Evolutionary conservation across 805 yeast genomes (phyloP).

Genomic region (Candida broadrunensis): DNA sequence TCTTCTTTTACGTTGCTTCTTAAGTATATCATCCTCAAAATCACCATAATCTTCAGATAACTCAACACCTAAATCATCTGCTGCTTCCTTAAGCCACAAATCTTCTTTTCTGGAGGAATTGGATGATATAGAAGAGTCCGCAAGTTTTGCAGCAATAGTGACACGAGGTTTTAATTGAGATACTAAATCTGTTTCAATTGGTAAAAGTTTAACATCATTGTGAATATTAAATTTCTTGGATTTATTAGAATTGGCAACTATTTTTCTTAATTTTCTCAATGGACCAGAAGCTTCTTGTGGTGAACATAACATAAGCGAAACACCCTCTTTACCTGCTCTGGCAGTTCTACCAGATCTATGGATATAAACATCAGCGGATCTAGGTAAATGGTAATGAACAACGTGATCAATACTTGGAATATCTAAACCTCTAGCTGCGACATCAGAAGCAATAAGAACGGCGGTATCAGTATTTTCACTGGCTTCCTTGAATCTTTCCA

Average conservation of each 20-base stretch:
- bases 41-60: slow-evolving; percentile 59
- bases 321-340: slow-evolving; percentile 91
- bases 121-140: slow-evolving; percentile 64
- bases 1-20: slow-evolving; percentile 55
- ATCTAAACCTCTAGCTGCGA: slow-evolving; percentile 97
- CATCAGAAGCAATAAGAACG: slow-evolving; percentile 90
- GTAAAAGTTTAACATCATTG: slow-evolving; percentile 62
- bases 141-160: slow-evolving; percentile 65
- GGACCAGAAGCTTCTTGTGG: slow-evolving; percentile 95
- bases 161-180: slow-evolving; percentile 69
- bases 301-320: slow-evolving; percentile 88
- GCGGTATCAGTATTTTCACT: slow-evolving; percentile 45
- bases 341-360: slow-evolving; percentile 99
- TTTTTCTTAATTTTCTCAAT: slow-evolving; percentile 64
- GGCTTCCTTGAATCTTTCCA: slow-evolving; percentile 73
- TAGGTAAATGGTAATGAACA: slow-evolving; percentile 91
- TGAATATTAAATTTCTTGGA: slow-evolving; percentile 30
- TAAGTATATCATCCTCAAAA: slow-evolving; percentile 62
- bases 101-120: slow-evolving; percentile 65
- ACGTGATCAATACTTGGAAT: slow-evolving; percentile 89
- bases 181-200: slow-evolving; percentile 73
- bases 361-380: slow-evolving; percentile 90
- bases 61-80: slow-evolving; percentile 88
- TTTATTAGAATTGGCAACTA: slow-evolving; percentile 37
- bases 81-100: slow-evolving; percentile 84